phyloP scores from a whole-genome alignment of 768 basidiomycete species.

The Trametes punicea region DNA sequence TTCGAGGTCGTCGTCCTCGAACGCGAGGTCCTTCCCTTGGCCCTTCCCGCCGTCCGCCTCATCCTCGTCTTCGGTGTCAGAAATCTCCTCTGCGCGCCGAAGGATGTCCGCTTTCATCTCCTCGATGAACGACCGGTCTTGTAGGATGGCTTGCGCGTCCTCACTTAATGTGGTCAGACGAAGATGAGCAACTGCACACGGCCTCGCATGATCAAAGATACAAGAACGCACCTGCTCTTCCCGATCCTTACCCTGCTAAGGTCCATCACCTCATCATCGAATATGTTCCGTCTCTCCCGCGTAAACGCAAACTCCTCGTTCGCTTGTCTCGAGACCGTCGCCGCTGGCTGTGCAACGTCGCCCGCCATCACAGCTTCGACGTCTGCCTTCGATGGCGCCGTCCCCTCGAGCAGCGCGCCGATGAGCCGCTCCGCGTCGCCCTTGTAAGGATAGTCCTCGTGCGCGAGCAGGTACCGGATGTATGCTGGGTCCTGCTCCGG shows the following conservation, averaged over 20 bases:
- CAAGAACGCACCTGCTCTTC: slow-evolving; percentile 52
- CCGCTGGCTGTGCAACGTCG: slow-evolving; percentile 17
- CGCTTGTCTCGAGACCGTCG: background rate
- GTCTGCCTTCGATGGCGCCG: slow-evolving; percentile 43
- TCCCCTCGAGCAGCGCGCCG: slow-evolving; percentile 73
- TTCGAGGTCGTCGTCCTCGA: slow-evolving; percentile 57
- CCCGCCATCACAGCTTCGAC: slow-evolving; percentile 24
- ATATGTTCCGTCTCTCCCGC: slow-evolving; percentile 64
- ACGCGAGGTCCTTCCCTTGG: slow-evolving; percentile 33
- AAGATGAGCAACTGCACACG: slow-evolving; percentile 4
- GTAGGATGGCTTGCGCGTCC: slow-evolving; percentile 42
- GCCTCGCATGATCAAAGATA: background rate
- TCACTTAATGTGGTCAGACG: slow-evolving; percentile 33
- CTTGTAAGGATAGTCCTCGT: slow-evolving; percentile 45
- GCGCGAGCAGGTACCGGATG: slow-evolving; percentile 53
- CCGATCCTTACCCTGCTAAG: slow-evolving; percentile 54
- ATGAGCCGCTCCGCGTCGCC: slow-evolving; percentile 61
- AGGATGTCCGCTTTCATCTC: slow-evolving; percentile 84
- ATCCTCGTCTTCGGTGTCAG: slow-evolving; percentile 56
- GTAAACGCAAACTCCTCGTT: slow-evolving; percentile 29
- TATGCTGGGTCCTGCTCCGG: slow-evolving; percentile 58
- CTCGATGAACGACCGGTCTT: slow-evolving; percentile 59
- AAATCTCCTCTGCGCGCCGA: slow-evolving; percentile 65
- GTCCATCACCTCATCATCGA: slow-evolving; percentile 72
- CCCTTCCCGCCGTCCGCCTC: slow-evolving; percentile 27